Evolutionary conservation across 2,329 filamentous ascomycete species (phyloP).

Genomic region (Thielaviopsis musarum): DNA sequence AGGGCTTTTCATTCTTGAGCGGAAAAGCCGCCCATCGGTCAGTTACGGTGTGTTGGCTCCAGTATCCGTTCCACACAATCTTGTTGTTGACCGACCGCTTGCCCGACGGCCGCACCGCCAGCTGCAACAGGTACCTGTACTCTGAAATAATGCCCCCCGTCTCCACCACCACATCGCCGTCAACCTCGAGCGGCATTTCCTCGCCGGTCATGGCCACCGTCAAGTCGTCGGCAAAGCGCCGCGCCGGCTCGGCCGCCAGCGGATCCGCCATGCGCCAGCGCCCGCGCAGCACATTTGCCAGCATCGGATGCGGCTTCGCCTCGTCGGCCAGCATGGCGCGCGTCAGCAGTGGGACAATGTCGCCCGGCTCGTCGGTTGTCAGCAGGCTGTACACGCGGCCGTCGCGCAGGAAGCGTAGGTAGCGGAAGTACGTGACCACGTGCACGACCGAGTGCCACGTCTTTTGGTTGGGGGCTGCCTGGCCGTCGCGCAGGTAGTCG

Average conservation of each 20-base stretch:
- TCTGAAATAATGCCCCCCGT: conserved; percentile 65
- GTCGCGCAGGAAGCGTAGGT: conserved; percentile 86
- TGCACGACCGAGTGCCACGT: conserved; percentile 75
- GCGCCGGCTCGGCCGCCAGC: conserved; percentile 14
- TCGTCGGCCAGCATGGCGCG: conserved; percentile 45
- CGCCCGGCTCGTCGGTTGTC: conserved; percentile 64
- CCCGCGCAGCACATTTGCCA: conserved; percentile 39
- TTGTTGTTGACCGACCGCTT: conserved; percentile 63
- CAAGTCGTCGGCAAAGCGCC: conserved; percentile 17
- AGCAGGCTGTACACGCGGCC: conserved; percentile 68
- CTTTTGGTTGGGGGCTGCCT: conserved; percentile 48
- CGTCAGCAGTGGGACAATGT: conserved; percentile 72
- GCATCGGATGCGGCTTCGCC: conserved; percentile 16
- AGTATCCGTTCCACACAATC: conserved; percentile 74
- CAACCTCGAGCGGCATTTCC: conserved; percentile 24
- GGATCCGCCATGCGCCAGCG: conserved; percentile 30
- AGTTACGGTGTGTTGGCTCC: conserved; percentile 76
- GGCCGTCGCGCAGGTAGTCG: conserved; percentile 79
- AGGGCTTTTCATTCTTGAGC: conserved; percentile 45
- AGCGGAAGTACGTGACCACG: conserved; percentile 96
- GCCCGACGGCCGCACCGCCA: conserved; percentile 50
- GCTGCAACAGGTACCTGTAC: conserved; percentile 72
- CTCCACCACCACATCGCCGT: conserved; percentile 64
- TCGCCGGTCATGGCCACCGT: neutral
- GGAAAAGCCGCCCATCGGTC: conserved; percentile 80